Evolutionary conservation across 768 basidiomycete genomes (phyloP).

Genomic region (Rhodotorula sphaerocarpa): DNA sequence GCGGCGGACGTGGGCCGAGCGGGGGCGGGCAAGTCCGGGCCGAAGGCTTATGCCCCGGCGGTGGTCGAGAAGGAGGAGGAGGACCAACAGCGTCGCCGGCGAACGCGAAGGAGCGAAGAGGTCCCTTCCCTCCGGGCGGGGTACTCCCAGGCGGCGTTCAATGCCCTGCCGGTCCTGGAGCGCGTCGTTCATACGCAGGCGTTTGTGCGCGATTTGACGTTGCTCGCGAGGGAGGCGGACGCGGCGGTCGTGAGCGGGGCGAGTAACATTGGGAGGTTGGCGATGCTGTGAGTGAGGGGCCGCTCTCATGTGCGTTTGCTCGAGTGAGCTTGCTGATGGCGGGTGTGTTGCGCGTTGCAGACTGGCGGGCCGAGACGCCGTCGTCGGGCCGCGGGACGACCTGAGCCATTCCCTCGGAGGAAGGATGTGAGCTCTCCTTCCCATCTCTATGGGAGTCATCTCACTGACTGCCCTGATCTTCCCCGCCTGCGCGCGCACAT

Average conservation of each 20-base stretch:
- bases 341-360: too few species aligned
- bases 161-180: constrained; percentile 10
- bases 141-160: constrained; percentile 23
- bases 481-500: background rate
- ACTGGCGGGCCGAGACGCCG: constrained; percentile 18
- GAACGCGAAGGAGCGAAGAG: too few species aligned
- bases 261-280: constrained; percentile 28
- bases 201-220: constrained; percentile 21
- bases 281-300: constrained; percentile 17
- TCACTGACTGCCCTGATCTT: background rate
- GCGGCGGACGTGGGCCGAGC: background rate
- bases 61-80: background rate
- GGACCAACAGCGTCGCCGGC: background rate
- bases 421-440: constrained; percentile 7
- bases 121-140: constrained; percentile 1
- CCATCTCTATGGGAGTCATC: background rate
- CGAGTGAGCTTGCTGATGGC: too few species aligned
- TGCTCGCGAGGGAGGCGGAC: constrained; percentile 18
- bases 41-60: constrained; percentile 10
- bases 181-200: constrained; percentile 20
- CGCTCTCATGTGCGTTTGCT: background rate
- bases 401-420: constrained; percentile 1
- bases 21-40: background rate
- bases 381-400: background rate
- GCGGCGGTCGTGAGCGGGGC: constrained; percentile 24